Conservation (phyloP, 805 yeast genomes). For the Yarrowia hollandica region DNA sequence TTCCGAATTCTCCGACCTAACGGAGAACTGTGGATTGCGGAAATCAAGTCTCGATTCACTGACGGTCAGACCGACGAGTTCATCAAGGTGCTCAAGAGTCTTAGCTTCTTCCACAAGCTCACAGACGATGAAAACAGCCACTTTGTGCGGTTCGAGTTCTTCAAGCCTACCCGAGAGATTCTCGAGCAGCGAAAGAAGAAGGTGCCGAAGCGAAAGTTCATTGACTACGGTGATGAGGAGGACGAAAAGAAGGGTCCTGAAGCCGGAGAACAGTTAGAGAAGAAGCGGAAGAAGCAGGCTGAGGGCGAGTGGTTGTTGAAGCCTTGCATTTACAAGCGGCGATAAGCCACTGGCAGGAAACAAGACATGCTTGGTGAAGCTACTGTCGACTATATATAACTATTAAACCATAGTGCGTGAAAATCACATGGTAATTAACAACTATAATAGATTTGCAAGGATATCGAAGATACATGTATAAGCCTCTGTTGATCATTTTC, state of each 20-base stretch:
- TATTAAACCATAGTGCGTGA: too few species aligned
- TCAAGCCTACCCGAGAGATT: slow-evolving; percentile 75
- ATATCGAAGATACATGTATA: too few species aligned
- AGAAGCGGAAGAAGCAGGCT: slow-evolving; percentile 15
- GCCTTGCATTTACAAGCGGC: slow-evolving; percentile 93
- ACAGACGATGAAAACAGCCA: slow-evolving; percentile 87
- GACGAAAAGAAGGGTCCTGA: slow-evolving; percentile 66
- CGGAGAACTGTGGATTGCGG: slow-evolving; percentile 97
- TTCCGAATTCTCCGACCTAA: slow-evolving; percentile 80
- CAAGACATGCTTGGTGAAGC: background rate
- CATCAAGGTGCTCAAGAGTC: slow-evolving; percentile 68
- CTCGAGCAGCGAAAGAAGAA: slow-evolving; percentile 48
- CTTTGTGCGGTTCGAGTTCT: slow-evolving; percentile 94
- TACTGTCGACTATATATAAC: background rate
- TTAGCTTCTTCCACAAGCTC: slow-evolving; percentile 83
- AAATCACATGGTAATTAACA: background rate
- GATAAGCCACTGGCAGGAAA: slow-evolving; percentile 49
- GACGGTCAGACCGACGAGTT: slow-evolving; percentile 63
- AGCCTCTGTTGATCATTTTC: too few species aligned
- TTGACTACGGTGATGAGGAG: slow-evolving; percentile 66
- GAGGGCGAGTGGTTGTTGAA: slow-evolving; percentile 81
- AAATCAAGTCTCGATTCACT: slow-evolving; percentile 85
- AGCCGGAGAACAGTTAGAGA: slow-evolving; percentile 27
- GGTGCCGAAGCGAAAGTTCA: slow-evolving; percentile 46
- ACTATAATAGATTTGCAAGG: slow-evolving; percentile 4